phyloP scores from a whole-genome alignment of 352 stramenopile genomes.

The Hyaloperonospora arabidopsidis region DNA sequence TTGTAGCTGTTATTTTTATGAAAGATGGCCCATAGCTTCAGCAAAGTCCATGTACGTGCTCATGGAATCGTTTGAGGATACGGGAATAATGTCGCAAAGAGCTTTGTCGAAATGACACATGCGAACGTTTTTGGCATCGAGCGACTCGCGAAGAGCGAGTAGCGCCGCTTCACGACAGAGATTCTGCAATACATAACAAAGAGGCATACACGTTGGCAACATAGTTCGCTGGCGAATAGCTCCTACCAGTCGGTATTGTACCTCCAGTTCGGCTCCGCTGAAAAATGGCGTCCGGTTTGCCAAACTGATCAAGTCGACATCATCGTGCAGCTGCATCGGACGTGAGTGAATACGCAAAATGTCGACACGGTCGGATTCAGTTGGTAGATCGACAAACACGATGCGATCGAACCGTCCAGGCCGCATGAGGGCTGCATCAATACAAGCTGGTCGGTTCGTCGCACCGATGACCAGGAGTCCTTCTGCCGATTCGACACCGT shows the following conservation, averaged over 20 bases:
- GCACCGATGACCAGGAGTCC: conserved; percentile 94
- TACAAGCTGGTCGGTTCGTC: conserved; percentile 95
- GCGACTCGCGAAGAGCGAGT: conserved; percentile 60
- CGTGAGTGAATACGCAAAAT: conserved; percentile 78
- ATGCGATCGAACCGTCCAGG: conserved; percentile 94
- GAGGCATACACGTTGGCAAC: conserved; percentile 5
- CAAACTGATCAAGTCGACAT: conserved; percentile 59
- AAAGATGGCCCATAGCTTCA: conserved; percentile 43
- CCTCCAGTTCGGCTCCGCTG: conserved; percentile 84
- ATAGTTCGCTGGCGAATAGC: not conserved
- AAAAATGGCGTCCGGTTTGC: conserved; percentile 52
- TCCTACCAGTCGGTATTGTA: conserved; percentile 14
- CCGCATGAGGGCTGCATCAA: conserved; percentile 95
- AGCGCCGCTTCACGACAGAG: conserved; percentile 81
- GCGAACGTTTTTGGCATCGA: conserved; percentile 39
- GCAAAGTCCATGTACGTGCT: conserved; percentile 55
- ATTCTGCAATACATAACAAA: conserved; percentile 40
- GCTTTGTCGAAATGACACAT: conserved; percentile 59
- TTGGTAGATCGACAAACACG: conserved; percentile 91
- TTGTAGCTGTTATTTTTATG: conserved; percentile 11
- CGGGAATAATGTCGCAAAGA: conserved; percentile 38
- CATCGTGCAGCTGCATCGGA: conserved; percentile 46
- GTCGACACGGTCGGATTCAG: conserved; percentile 37
- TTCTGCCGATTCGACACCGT: conserved; percentile 91
- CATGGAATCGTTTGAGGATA: conserved; percentile 51